These are phyloP conservation scores for Xylaria longipes DNA, from an alignment of 495 filamentous ascomycete genomes.

Conservation along the genomic window DNA sequence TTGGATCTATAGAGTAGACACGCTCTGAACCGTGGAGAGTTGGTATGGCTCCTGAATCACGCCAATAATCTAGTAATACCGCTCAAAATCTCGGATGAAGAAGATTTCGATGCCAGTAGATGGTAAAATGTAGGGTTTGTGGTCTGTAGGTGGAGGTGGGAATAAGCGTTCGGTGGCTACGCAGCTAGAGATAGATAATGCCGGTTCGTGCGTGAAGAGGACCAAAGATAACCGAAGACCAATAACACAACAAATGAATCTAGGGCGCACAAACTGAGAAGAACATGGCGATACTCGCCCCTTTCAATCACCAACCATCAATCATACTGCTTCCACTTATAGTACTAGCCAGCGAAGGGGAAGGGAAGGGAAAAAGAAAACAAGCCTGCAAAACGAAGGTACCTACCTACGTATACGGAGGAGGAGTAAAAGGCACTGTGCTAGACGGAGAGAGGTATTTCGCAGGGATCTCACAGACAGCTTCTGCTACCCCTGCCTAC, in stretches of 20 bases:
- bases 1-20: background rate
- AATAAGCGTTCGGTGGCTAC: background rate
- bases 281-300: slow-evolving; percentile 16
- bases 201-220: slow-evolving; percentile 10
- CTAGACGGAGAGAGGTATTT: background rate
- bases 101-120: background rate
- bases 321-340: slow-evolving; percentile 17
- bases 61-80: background rate
- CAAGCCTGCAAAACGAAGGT: background rate
- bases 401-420: slow-evolving; percentile 6
- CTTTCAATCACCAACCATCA: slow-evolving; percentile 18
- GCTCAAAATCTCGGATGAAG: background rate
- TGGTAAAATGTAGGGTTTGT: background rate
- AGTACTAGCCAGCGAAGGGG: slow-evolving; percentile 12
- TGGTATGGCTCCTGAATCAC: background rate
- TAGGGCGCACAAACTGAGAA: background rate
- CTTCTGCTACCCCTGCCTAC: slow-evolving; percentile 16
- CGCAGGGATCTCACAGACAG: slow-evolving; percentile 17
- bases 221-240: slow-evolving; percentile 11
- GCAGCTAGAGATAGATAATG: slow-evolving; percentile 5
- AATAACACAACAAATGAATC: background rate
- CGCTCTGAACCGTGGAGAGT: background rate
- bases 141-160: slow-evolving; percentile 8
- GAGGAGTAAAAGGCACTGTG: slow-evolving; percentile 17
- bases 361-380: slow-evolving; percentile 4